Conservation (phyloP, 2,329 filamentous ascomycete species). For the Penicillium sp. region DNA sequence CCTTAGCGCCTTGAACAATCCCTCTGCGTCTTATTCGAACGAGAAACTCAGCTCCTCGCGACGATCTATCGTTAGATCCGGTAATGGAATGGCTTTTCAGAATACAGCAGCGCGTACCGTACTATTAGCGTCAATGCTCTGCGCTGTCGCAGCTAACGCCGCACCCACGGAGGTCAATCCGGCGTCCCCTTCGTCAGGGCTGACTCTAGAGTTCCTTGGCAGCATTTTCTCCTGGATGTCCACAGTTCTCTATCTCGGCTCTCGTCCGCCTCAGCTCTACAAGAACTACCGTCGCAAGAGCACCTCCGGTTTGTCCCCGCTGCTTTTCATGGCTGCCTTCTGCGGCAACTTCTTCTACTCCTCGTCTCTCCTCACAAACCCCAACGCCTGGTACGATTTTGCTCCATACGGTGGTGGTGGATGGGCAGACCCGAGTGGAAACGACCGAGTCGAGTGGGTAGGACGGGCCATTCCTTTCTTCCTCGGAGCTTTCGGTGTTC, state of each 20-base stretch:
- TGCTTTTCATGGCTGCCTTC: constrained; percentile 70
- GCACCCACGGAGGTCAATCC: constrained; percentile 36
- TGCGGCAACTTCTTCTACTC: constrained; percentile 72
- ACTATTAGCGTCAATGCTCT: constrained; percentile 51
- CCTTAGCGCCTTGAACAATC: constrained; percentile 26
- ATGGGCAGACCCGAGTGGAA: constrained; percentile 64
- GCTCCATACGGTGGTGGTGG: constrained; percentile 61
- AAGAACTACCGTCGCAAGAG: constrained; percentile 68
- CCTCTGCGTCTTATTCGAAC: constrained; percentile 37
- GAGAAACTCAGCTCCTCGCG: constrained; percentile 40
- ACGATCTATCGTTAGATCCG: constrained; percentile 33
- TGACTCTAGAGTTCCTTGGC: constrained; percentile 51
- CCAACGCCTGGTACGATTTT: constrained; percentile 65
- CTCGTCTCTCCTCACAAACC: constrained; percentile 65
- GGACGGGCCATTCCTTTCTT: constrained; percentile 66
- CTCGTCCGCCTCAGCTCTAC: constrained; percentile 67
- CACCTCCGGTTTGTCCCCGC: constrained; percentile 66
- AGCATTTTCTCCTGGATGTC: constrained; percentile 62
- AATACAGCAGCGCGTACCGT: constrained; percentile 50
- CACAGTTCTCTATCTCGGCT: constrained; percentile 62
- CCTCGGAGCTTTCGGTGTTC: constrained; percentile 67
- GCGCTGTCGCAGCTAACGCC: constrained; percentile 50
- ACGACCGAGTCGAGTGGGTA: constrained; percentile 61
- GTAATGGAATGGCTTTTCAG: constrained; percentile 33
- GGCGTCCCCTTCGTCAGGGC: constrained; percentile 25